Percentiles rank a stretch among this genome's conserved stretches.
phyloP scores from a whole-genome alignment of 768 basidiomycete genomes.

The Filobasidium floriforme region DNA sequence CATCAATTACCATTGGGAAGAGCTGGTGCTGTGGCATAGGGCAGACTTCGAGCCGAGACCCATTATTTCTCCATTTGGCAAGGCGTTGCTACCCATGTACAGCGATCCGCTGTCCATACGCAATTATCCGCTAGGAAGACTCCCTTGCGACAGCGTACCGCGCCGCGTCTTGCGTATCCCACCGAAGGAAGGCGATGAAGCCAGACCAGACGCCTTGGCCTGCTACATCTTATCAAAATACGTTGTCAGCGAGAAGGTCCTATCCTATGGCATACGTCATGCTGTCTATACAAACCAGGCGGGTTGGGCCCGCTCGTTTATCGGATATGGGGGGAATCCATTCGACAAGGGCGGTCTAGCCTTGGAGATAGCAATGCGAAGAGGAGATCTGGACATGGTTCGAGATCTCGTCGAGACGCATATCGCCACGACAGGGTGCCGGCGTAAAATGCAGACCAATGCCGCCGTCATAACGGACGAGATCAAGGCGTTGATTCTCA shows the following conservation, averaged over 20 bases:
- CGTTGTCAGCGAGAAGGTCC: not conserved
- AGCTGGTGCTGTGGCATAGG: too few relatives aligned
- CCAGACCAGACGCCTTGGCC: too few relatives aligned
- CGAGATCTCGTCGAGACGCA: slow-evolving; percentile 61
- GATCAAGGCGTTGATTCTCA: not conserved
- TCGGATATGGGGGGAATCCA: slow-evolving; percentile 67
- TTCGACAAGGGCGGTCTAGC: slow-evolving; percentile 56
- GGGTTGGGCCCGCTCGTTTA: slow-evolving; percentile 62
- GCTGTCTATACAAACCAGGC: slow-evolving; percentile 62
- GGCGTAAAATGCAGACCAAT: too few relatives aligned
- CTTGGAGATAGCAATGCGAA: slow-evolving; percentile 66
- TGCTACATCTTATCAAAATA: not conserved
- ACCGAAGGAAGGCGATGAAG: not conserved
- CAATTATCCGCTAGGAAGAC: not conserved
- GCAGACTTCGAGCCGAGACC: too few relatives aligned
- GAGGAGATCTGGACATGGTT: slow-evolving; percentile 61
- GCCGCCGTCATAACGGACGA: not conserved
- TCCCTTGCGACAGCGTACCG: not conserved
- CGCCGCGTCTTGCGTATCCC: not conserved
- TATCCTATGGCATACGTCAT: slow-evolving; percentile 62
- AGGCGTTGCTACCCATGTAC: not conserved
- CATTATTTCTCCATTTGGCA: not conserved
- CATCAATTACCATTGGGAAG: not conserved
- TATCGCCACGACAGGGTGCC: too few relatives aligned
- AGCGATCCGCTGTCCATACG: not conserved